phyloP scores from a whole-genome alignment of 2,329 filamentous ascomycete genomes.

The Alternaria angustiovoidea region DNA sequence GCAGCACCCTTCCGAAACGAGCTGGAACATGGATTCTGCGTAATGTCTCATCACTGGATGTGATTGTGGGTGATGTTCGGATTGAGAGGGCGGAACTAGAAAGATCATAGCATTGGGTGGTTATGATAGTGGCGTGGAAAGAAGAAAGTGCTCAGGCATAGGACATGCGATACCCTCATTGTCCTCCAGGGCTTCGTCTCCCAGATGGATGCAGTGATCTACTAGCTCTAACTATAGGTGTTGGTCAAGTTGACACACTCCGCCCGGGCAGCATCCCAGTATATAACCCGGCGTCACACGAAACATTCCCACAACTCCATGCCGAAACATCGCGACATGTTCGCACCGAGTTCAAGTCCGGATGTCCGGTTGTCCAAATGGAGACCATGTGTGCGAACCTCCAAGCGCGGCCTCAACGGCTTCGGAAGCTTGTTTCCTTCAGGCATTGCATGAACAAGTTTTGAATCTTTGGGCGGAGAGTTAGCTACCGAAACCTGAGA shows the following conservation, averaged over 20 bases:
- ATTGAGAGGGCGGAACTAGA: background rate
- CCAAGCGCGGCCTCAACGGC: background rate
- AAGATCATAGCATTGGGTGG: background rate
- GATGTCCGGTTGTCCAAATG: constrained; percentile 11
- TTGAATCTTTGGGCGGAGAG: constrained; percentile 1
- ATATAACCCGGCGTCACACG: constrained; percentile 3
- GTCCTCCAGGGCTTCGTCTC: background rate
- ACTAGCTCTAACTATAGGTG: background rate
- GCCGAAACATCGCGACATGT: constrained; percentile 5
- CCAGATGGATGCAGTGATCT: background rate
- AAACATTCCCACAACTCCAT: constrained; percentile 2
- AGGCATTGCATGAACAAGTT: constrained; percentile 10
- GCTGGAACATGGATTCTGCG: constrained; percentile 21
- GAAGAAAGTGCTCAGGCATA: background rate
- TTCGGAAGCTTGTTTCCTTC: constrained; percentile 7
- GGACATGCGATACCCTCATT: background rate
- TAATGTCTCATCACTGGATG: constrained; percentile 26
- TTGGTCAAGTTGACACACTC: background rate
- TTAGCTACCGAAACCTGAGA: constrained; percentile 7
- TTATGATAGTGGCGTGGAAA: background rate
- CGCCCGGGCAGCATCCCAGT: background rate
- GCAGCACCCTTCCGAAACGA: constrained; percentile 38
- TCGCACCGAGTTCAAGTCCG: background rate
- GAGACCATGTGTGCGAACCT: constrained; percentile 5
- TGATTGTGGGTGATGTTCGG: background rate